Evolutionary conservation across 441 rosid genomes (phyloP).

Genomic region (Brassica balearica): DNA sequence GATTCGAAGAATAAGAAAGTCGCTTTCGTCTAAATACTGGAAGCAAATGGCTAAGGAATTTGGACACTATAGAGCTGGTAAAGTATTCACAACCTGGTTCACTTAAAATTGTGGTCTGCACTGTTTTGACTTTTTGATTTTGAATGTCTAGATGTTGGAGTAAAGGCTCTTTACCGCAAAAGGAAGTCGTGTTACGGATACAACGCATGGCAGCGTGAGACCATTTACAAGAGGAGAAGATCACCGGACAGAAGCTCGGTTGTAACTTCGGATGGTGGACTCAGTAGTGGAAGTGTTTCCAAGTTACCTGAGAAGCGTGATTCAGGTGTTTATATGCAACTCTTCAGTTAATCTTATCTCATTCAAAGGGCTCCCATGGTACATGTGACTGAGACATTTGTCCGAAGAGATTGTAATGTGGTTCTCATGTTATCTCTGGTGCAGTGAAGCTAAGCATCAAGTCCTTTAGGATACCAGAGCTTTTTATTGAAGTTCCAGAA

Average conservation of each 20-base stretch:
- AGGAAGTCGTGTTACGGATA: constrained; percentile 51
- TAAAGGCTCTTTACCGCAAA: constrained; percentile 3
- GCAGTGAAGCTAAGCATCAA: constrained; percentile 74
- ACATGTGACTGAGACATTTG: neutral
- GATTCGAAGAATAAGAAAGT: constrained; percentile 60
- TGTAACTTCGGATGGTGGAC: constrained; percentile 60
- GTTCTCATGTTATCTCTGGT: constrained; percentile 43
- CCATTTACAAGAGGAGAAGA: constrained; percentile 56
- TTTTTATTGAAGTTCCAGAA: constrained; percentile 68
- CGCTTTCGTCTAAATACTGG: constrained; percentile 42
- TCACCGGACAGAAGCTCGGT: constrained; percentile 26
- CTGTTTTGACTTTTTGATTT: constrained; percentile 29
- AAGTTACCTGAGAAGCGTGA: constrained; percentile 57
- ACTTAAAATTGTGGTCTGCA: neutral
- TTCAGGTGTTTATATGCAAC: constrained; percentile 64
- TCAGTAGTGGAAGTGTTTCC: constrained; percentile 47
- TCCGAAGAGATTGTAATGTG: no score
- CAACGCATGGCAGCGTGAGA: constrained; percentile 49
- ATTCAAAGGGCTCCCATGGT: constrained; percentile 26
- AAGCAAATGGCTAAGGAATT: constrained; percentile 35
- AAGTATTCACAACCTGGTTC: constrained; percentile 34
- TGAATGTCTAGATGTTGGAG: constrained; percentile 39
- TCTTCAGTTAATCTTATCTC: constrained; percentile 38
- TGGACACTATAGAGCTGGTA: constrained; percentile 54
- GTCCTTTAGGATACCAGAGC: constrained; percentile 75